These are phyloP conservation scores for Cladosporium colombiae DNA, from an alignment of 2,329 filamentous ascomycete genomes.

Conservation along the genomic window DNA sequence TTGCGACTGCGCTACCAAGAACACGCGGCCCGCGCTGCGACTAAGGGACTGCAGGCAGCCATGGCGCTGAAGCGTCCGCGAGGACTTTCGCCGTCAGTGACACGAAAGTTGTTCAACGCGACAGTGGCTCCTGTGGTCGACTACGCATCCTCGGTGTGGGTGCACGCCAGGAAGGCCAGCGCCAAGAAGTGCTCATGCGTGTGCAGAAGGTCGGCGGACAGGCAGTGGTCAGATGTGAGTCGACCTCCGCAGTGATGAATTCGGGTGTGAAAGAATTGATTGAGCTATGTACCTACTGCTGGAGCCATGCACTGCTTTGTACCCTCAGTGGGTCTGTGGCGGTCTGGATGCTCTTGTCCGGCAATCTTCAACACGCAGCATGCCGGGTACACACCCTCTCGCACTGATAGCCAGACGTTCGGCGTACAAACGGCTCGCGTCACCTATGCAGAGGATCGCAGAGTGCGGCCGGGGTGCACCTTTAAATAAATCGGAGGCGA, in stretches of 20 bases:
- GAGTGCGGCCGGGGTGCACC: not conserved
- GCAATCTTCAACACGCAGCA: constrained; percentile 1
- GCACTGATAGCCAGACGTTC: not conserved
- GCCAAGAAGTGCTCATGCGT: not conserved
- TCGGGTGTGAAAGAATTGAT: constrained; percentile 1
- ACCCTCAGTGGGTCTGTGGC: constrained; percentile 8
- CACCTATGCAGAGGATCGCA: constrained; percentile 4
- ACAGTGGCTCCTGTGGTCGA: constrained; percentile 9
- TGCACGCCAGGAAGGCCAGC: not conserved
- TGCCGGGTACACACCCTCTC: not conserved
- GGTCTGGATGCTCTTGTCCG: constrained; percentile 10
- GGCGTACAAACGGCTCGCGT: not conserved
- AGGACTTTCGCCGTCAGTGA: constrained; percentile 7
- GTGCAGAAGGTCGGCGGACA: constrained; percentile 5
- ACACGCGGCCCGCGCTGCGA: not conserved
- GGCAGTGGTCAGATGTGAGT: constrained; percentile 2
- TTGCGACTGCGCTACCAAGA: not conserved
- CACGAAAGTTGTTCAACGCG: constrained; percentile 5
- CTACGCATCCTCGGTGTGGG: constrained; percentile 11
- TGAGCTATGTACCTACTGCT: constrained; percentile 5
- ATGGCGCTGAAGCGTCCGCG: constrained; percentile 14
- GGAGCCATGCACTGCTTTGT: constrained; percentile 6
- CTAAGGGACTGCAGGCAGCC: not conserved
- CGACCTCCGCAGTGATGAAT: too few relatives aligned
- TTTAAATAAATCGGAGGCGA: not conserved